phyloP scores from a whole-genome alignment of 768 basidiomycete species.

The Xerocomellus dryophilus region DNA sequence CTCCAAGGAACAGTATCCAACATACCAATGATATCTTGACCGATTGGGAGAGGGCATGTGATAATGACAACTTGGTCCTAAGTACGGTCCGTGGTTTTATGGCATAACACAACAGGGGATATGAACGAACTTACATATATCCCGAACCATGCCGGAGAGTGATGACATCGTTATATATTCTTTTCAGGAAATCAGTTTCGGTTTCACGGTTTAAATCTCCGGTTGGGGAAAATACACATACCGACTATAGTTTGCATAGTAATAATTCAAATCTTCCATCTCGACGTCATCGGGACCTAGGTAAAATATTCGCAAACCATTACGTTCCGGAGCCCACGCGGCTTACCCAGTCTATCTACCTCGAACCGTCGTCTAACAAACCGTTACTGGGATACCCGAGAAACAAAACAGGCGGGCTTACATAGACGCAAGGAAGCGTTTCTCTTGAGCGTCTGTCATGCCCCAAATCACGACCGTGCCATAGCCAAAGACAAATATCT shows the following conservation, averaged over 20 bases:
- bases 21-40: conserved; percentile 91
- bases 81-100: conserved; percentile 2
- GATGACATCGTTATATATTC: conserved; percentile 98
- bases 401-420: conserved; percentile 40
- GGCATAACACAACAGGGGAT: conserved; percentile 8
- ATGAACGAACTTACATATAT: conserved; percentile 69
- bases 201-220: conserved; percentile 22
- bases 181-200: conserved; percentile 30
- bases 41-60: conserved; percentile 92
- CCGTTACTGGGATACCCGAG: not conserved
- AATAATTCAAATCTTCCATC: conserved; percentile 96
- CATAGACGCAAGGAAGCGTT: conserved; percentile 86
- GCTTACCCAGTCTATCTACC: conserved; percentile 75
- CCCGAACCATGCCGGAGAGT: conserved; percentile 91
- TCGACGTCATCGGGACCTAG: conserved; percentile 86
- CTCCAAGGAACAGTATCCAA: conserved; percentile 5
- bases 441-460: conserved; percentile 92
- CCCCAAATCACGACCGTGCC: conserved; percentile 98
- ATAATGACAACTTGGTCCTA: conserved; percentile 94
- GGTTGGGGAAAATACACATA: conserved; percentile 32
- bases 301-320: conserved; percentile 3
- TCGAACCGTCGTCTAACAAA: conserved; percentile 84
- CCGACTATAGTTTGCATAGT: conserved; percentile 97
- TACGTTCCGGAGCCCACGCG: not conserved
- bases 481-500: conserved; percentile 92